A percentile compares a stretch with the other conserved stretches of the same genome.
These are phyloP conservation scores for Amphicarpaea edgeworthii DNA, from an alignment of 306 rosid genomes.

Conservation along the genomic window DNA sequence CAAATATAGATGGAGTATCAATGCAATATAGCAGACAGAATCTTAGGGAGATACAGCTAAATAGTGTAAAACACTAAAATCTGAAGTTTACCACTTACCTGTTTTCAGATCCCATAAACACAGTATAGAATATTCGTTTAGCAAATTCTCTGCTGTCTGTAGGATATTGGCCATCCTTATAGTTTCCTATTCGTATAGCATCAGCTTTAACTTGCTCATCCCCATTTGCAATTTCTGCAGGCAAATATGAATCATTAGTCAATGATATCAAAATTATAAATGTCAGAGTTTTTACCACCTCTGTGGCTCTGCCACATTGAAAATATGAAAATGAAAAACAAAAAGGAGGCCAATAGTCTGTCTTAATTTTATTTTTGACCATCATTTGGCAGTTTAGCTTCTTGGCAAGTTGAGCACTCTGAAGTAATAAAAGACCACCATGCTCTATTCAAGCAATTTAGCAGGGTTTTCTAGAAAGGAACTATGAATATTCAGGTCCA, in stretches of 20 bases:
- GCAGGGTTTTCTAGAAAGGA: conserved; percentile 39
- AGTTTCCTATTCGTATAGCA: conserved; percentile 88
- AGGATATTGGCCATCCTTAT: conserved; percentile 85
- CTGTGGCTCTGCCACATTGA: conserved; percentile 10
- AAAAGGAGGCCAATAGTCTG: conserved; percentile 12
- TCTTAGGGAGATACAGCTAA: conserved; percentile 15
- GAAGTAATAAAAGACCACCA: conserved; percentile 19
- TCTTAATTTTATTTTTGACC: neutral
- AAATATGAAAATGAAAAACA: neutral
- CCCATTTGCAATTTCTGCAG: conserved; percentile 83
- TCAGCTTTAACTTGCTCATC: conserved; percentile 94
- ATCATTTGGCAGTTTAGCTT: conserved; percentile 30
- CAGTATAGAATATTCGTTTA: conserved; percentile 82
- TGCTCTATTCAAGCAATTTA: conserved; percentile 29
- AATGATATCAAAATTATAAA: conserved; percentile 24
- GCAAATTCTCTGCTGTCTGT: conserved; percentile 92
- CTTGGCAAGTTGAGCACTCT: conserved; percentile 20
- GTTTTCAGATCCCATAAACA: conserved; percentile 97
- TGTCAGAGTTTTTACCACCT: conserved; percentile 16
- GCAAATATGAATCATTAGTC: conserved; percentile 44
- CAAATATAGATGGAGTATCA: conserved; percentile 12
- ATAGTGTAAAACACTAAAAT: conserved; percentile 32
- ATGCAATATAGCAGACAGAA: conserved; percentile 24
- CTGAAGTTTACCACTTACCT: conserved; percentile 56
- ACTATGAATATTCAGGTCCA: conserved; percentile 17